Conservation (phyloP, 805 yeast species). For the Metschnikowia henanensis region DNA sequence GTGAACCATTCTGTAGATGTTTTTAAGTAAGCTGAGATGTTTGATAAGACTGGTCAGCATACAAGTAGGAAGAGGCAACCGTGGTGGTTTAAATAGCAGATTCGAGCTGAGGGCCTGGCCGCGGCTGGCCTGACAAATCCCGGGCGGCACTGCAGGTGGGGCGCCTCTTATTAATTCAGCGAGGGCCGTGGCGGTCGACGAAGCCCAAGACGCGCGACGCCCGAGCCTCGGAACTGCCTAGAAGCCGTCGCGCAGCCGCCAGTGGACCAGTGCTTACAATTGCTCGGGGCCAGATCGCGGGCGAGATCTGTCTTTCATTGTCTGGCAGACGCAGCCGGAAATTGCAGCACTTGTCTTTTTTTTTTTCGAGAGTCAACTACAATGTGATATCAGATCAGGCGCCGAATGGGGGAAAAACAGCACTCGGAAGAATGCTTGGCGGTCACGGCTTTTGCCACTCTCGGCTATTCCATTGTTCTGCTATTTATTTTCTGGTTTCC, state of each 20-base stretch:
- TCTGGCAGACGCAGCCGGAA: neutral
- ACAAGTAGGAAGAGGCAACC: neutral
- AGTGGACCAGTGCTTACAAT: conserved; percentile 4
- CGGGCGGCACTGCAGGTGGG: conserved; percentile 5
- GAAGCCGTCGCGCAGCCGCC: too few relatives aligned
- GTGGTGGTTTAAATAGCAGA: conserved; percentile 8
- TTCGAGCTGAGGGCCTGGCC: conserved; percentile 10
- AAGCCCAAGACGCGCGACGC: conserved; percentile 1
- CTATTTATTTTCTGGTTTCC: too few relatives aligned
- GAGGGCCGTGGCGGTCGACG: neutral
- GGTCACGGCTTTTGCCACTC: too few relatives aligned
- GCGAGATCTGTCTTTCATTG: conserved; percentile 5
- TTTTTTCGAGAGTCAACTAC: neutral
- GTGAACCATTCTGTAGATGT: conserved; percentile 62
- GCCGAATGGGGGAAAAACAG: too few relatives aligned
- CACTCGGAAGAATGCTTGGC: too few relatives aligned
- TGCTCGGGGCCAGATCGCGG: conserved; percentile 1
- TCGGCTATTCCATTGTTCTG: too few relatives aligned
- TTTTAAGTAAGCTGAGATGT: neutral
- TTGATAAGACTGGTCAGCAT: neutral
- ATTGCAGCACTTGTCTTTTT: too few relatives aligned
- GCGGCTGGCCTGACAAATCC: conserved; percentile 12
- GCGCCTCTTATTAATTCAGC: conserved; percentile 2
- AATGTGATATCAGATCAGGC: neutral
- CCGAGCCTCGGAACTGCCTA: conserved; percentile 5